Percentiles rank a stretch among this genome's conserved stretches.
phyloP scores from a whole-genome alignment of 768 basidiomycete genomes.

The Calocybe gangraenosa region DNA sequence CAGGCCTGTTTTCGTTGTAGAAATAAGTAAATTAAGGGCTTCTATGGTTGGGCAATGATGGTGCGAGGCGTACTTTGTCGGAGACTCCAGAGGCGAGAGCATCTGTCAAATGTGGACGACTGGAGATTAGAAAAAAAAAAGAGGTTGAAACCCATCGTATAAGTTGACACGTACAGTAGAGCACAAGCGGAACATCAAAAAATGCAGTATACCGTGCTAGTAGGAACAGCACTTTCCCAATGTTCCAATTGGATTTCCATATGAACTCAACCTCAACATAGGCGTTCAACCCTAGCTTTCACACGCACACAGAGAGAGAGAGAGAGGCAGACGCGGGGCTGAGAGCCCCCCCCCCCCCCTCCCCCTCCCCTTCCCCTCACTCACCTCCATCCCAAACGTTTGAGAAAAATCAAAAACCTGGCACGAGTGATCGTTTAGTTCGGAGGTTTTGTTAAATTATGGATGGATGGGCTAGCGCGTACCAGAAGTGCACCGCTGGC shows the following conservation, averaged over 20 bases:
- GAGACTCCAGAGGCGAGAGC: conserved; percentile 3
- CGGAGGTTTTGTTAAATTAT: neutral
- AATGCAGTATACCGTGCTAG: conserved; percentile 8
- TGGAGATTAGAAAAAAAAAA: no score
- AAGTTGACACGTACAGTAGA: conserved; percentile 7
- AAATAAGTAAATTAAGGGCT: neutral
- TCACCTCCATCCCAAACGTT: conserved; percentile 5
- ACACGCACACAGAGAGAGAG: no score
- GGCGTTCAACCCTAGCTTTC: no score
- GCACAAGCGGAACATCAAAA: conserved; percentile 3
- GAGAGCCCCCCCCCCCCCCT: no score
- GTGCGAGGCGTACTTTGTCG: neutral
- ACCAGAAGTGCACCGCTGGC: conserved; percentile 7
- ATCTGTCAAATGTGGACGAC: neutral
- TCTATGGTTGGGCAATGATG: neutral
- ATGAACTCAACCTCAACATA: conserved; percentile 5
- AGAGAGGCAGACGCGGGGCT: no score
- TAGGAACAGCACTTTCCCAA: conserved; percentile 8
- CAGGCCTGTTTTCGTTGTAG: neutral
- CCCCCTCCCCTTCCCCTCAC: no score
- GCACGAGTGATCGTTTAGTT: neutral
- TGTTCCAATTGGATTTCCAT: conserved; percentile 8
- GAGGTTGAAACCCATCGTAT: neutral
- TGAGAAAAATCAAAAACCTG: conserved; percentile 5
- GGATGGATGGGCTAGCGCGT: neutral